These are phyloP conservation scores for Podochytrium sp. DNA, from an alignment of 192 early-diverging fungal species.

Conservation along the genomic window DNA sequence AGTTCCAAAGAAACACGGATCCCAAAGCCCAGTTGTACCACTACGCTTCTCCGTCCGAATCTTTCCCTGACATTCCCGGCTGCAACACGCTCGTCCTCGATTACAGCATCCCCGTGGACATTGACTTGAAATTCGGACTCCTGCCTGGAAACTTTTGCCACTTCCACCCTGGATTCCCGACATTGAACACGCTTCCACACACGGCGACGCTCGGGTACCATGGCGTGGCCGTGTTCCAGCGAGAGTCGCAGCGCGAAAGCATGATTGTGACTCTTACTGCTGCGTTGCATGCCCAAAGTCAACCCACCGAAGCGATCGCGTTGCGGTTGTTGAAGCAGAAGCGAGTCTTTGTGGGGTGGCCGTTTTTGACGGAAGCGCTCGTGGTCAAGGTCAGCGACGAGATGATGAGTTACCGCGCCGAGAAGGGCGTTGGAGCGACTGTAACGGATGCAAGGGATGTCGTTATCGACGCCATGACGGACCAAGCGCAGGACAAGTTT, in stretches of 20 bases:
- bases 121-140: conserved; percentile 47
- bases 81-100: conserved; percentile 34
- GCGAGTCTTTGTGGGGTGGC: conserved; percentile 78
- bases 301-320: conserved; percentile 60
- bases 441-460: conserved; percentile 33
- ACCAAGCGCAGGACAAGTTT: conserved; percentile 55
- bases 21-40: conserved; percentile 9
- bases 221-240: conserved; percentile 84
- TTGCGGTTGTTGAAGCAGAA: conserved; percentile 56
- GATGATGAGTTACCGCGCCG: conserved; percentile 60
- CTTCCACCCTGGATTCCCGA: conserved; percentile 85
- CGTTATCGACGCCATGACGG: conserved; percentile 43
- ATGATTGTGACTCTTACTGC: conserved; percentile 69
- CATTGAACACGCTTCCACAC: conserved; percentile 79
- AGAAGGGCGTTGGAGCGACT: conserved; percentile 5
- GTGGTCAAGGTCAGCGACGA: conserved; percentile 79
- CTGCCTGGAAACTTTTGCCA: conserved; percentile 33
- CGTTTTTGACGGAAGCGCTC: conserved; percentile 82
- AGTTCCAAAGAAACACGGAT: conserved; percentile 63
- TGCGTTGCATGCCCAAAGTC: conserved; percentile 47
- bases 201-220: conserved; percentile 72
- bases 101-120: conserved; percentile 6
- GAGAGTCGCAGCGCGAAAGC: conserved; percentile 77
- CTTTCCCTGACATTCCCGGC: conserved; percentile 59
- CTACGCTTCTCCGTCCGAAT: conserved; percentile 36